Base-by-base conservation (phyloP, 225 moss, liverwort and hornwort species). In the Sphagnum tenellum region DNA sequence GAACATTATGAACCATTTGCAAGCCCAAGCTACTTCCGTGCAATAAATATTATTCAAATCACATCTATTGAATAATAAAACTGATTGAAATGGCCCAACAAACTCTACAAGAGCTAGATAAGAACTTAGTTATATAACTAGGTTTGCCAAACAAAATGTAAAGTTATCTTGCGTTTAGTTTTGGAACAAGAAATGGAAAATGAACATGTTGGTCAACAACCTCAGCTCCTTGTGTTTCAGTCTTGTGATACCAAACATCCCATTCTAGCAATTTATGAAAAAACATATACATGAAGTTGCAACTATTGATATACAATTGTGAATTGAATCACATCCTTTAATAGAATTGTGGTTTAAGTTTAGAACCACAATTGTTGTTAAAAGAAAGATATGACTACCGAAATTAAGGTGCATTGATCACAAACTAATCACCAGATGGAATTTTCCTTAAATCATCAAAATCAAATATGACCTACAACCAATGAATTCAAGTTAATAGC, bases 101-200 rank as follows among this genome's bases (percentile, higher is more conserved):
- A 56, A 13, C 29, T 29, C 29, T 29, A 29, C 0, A 29, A 29
- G 29, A 29, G 1, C 29, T 29, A 29, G 59, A 9, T 45, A 45
- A 11, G 4, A 4, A 7, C 64, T n/a, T 48, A 78, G 68, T 67
- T 10, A 76, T 74, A 49, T 48, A 4, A 54, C 88, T 89, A 1
- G 95, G 92, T 67, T 85, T 88, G 48, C 88, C 84, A 46, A 89
- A 86, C 61, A 82, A 57, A 59, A 81, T 69, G 70, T 96, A 92
- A 0, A 89, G 10, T 59, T 89, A 74, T 60, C 88, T 89, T 9
- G 88, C 74, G 64, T 29, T 29, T 1, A 83, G 69, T 76, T 89
- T 96, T 0, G 95, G 92, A 49, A 70, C 63, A 7, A 73, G 12
- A 52, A 89, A 8, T 9, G 95, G 95, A 11, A 74, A 63, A 68